phyloP scores from a whole-genome alignment of 1,284 basidiomycete genomes.

The Microstroma glucosiphilum region DNA sequence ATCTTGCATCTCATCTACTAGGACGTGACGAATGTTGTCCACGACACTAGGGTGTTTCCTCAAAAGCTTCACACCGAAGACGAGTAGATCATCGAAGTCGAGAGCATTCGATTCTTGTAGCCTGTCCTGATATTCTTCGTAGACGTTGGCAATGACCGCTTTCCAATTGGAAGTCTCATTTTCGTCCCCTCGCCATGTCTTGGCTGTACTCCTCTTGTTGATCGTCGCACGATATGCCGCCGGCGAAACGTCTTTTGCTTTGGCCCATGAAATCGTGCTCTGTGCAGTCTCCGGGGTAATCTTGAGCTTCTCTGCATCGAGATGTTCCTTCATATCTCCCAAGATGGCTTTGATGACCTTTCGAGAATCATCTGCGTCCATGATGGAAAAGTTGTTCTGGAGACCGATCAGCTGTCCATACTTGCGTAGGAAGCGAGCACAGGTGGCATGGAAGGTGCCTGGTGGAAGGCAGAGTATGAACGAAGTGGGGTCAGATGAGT shows the following conservation, averaged over 20 bases:
- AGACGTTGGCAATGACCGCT: constrained; percentile 54
- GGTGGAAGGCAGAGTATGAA: constrained; percentile 40
- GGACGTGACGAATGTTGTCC: constrained; percentile 51
- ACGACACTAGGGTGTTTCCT: constrained; percentile 52
- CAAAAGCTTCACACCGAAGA: constrained; percentile 66
- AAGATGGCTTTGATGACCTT: constrained; percentile 65
- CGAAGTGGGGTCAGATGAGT: constrained; percentile 14
- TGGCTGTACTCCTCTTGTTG: not conserved
- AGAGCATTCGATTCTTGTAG: constrained; percentile 65
- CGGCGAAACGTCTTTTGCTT: constrained; percentile 64
- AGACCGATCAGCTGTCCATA: constrained; percentile 63
- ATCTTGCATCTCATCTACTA: constrained; percentile 90
- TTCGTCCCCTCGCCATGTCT: not conserved
- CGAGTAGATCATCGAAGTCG: constrained; percentile 82
- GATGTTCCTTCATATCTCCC: constrained; percentile 58
- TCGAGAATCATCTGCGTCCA: constrained; percentile 71
- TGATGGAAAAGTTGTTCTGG: constrained; percentile 71
- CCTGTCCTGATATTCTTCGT: constrained; percentile 64
- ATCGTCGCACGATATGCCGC: constrained; percentile 32
- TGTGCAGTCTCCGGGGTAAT: constrained; percentile 63
- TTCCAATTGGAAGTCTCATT: constrained; percentile 16
- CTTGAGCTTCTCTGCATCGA: constrained; percentile 57
- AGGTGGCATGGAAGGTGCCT: constrained; percentile 78
- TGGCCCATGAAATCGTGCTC: constrained; percentile 71
- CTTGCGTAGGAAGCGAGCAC: constrained; percentile 64